Base-by-base conservation (phyloP, 2,329 filamentous ascomycete genomes). In the Chalaropsis thielavioides region DNA sequence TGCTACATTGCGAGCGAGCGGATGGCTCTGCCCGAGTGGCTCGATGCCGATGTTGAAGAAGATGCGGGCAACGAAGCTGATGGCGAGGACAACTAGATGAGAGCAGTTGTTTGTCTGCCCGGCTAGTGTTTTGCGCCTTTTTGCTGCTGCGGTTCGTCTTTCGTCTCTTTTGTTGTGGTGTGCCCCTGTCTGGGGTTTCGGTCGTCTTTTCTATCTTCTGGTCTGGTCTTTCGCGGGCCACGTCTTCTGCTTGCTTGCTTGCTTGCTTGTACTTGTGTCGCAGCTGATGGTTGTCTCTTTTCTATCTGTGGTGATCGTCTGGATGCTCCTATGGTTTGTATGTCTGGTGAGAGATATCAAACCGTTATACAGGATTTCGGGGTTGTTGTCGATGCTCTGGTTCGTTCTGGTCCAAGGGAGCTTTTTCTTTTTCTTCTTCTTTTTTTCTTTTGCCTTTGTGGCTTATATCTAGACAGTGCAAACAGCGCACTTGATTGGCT, bases 1-100 rank as follows among this genome's bases (percentile, higher is more conserved):
- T 56, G 41, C 38, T 49, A 64, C 41, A 38, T 63, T 61, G 19
- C 27, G 22, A 56, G 13, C 17, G 27, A 5, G 3, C 5, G 3
- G 4, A 56, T 61, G 51, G 22, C 15, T 4, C 58, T 44, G n/a
- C 64, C 64, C 3, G 43, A n/a, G 1, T 65, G 59, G 64, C 41
- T 61, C 4, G 38, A 8, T 22, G 13, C 15, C 24, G 22, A 35
- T 19, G 35, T 35, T 40, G 62, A 54, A 15, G 43, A 44, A 63
- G 46, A 11, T 22, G 44, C 31, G 24, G 10, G 46, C n/a, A 56
- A 27, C 27, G 44, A 46, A 15, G 22, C 35, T 7, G 63, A 24
- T 24, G 41, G 46, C 24, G 49, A 41, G 40, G 54, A 51, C 13
- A 35, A 46, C 13, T 44, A 44, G 49, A 49, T 17, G 22, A 8